Conservation (phyloP, 768 basidiomycete species). For the Pholiota microspora region DNA sequence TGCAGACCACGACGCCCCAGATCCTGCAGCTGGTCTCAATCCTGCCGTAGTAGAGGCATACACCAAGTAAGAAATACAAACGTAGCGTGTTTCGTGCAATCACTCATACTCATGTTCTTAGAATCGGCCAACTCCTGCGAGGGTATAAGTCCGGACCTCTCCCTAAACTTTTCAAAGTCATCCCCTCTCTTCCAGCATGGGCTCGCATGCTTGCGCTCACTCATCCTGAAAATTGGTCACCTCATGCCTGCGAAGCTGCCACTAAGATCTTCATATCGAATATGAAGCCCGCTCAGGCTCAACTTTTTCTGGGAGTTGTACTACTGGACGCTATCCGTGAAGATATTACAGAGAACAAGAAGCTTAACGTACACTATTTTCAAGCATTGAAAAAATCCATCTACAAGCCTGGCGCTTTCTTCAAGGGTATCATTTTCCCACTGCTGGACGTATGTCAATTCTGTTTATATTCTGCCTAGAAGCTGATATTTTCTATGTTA, state of each 20-base stretch:
- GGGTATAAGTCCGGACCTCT: slow-evolving; percentile 93
- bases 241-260: slow-evolving; percentile 91
- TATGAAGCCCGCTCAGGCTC: slow-evolving; percentile 93
- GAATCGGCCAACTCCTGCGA: slow-evolving; percentile 81
- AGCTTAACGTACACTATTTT: slow-evolving; percentile 91
- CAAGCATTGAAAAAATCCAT: slow-evolving; percentile 88
- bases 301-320: slow-evolving; percentile 89
- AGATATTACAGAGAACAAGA: slow-evolving; percentile 84
- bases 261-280: slow-evolving; percentile 95
- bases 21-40: slow-evolving; percentile 87
- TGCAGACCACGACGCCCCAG: slow-evolving; percentile 52
- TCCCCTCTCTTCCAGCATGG: slow-evolving; percentile 95
- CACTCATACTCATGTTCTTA: slow-evolving; percentile 26
- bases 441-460: slow-evolving; percentile 73
- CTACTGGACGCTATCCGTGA: slow-evolving; percentile 86
- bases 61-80: slow-evolving; percentile 63
- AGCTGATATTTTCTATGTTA: slow-evolving; percentile 14
- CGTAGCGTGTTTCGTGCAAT: not conserved
- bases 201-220: slow-evolving; percentile 93
- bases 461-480: not conserved
- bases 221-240: slow-evolving; percentile 90
- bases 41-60: slow-evolving; percentile 93
- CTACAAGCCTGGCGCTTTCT: slow-evolving; percentile 97
- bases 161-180: slow-evolving; percentile 97
- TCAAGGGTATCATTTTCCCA: slow-evolving; percentile 97